Evolutionary conservation across 2,329 filamentous ascomycete species (phyloP).

Genomic region (Exophiala sp.): DNA sequence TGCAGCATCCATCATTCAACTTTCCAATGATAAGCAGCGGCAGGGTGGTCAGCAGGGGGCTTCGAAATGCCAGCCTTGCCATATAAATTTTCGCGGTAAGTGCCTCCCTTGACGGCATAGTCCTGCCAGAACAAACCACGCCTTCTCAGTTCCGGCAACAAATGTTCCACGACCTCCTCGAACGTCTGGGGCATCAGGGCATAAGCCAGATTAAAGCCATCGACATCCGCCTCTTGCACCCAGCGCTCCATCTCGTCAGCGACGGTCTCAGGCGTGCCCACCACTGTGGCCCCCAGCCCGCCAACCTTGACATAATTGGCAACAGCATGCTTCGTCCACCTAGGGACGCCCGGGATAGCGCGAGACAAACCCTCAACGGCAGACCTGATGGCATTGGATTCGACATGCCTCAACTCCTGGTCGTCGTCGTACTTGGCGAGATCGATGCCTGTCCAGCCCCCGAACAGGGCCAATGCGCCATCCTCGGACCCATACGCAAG

Average conservation of each 20-base stretch:
- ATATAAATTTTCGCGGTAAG: conserved; percentile 25
- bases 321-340: conserved; percentile 5
- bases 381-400: conserved; percentile 43
- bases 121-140: conserved; percentile 36
- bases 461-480: conserved; percentile 51
- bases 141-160: conserved; percentile 44
- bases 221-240: conserved; percentile 62
- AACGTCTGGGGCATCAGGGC: conserved; percentile 34
- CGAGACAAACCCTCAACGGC: conserved; percentile 4
- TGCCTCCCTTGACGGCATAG: conserved; percentile 7
- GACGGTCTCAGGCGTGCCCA: conserved; percentile 60
- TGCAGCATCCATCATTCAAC: too few species aligned
- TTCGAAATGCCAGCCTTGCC: neutral
- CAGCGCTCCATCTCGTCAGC: conserved; percentile 62
- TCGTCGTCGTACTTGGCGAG: conserved; percentile 53
- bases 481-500: conserved; percentile 48
- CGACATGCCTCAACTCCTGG: conserved; percentile 50
- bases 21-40: conserved; percentile 12
- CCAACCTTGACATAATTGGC: conserved; percentile 42
- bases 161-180: conserved; percentile 46
- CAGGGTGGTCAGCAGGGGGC: conserved; percentile 5
- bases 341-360: neutral
- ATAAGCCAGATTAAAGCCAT: conserved; percentile 57
- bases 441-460: conserved; percentile 57
- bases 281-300: conserved; percentile 58